Conservation (phyloP, 768 basidiomycete species). For the Lanmaoa rubissima region DNA sequence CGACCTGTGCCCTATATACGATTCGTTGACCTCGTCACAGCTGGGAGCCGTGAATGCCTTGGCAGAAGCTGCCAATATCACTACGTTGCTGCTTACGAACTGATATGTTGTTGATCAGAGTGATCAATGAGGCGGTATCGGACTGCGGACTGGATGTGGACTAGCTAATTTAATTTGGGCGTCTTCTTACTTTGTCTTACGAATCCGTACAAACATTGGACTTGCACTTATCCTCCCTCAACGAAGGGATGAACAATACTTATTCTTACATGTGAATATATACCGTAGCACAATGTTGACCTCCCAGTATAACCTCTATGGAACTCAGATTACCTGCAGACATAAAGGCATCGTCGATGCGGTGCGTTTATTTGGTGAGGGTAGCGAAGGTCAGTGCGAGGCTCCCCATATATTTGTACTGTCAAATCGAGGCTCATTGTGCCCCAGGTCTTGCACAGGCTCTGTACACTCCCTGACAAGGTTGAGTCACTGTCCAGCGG, state of each 20-base stretch:
- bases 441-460: slow-evolving; percentile 47
- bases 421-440: not conserved
- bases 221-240: not conserved
- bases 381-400: too few species aligned
- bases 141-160: not conserved
- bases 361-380: slow-evolving; percentile 18
- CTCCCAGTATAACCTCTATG: not conserved
- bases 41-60: slow-evolving; percentile 19
- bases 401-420: too few species aligned
- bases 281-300: too few species aligned
- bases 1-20: slow-evolving; percentile 23
- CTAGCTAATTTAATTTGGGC: not conserved
- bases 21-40: slow-evolving; percentile 19
- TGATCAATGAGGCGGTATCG: not conserved
- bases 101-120: not conserved
- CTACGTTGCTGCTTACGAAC: slow-evolving; percentile 13
- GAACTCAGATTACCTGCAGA: slow-evolving; percentile 12
- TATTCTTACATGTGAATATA: not conserved
- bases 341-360: slow-evolving; percentile 44
- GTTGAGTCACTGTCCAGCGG: slow-evolving; percentile 36
- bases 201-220: not conserved
- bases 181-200: not conserved
- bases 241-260: not conserved
- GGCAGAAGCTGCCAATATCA: slow-evolving; percentile 21
- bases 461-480: slow-evolving; percentile 41